These are phyloP conservation scores for Pyricularia pennisetigena DNA, from an alignment of 2,329 filamentous ascomycete species.

Conservation along the genomic window DNA sequence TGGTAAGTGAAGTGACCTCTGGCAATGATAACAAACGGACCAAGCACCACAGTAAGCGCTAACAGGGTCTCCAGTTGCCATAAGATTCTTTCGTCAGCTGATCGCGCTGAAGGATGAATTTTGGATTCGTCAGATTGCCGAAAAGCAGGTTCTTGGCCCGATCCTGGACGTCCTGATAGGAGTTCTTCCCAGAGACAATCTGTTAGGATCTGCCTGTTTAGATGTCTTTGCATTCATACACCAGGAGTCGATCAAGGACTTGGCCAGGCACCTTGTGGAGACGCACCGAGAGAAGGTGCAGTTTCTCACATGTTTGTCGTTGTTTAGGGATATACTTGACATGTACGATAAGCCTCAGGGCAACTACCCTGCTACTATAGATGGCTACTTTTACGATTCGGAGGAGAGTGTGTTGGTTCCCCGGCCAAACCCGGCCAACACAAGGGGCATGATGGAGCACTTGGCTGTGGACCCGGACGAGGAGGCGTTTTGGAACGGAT, in stretches of 20 bases:
- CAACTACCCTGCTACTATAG: slow-evolving; percentile 49
- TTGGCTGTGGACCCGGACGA: slow-evolving; percentile 64
- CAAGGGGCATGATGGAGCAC: slow-evolving; percentile 61
- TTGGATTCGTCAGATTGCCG: slow-evolving; percentile 75
- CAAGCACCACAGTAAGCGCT: neutral
- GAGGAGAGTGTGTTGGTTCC: slow-evolving; percentile 41
- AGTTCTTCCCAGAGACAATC: slow-evolving; percentile 84
- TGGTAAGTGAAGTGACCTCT: slow-evolving; percentile 40
- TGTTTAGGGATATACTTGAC: slow-evolving; percentile 66
- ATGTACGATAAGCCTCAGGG: slow-evolving; percentile 73
- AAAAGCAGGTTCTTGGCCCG: slow-evolving; percentile 72
- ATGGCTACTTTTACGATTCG: slow-evolving; percentile 60
- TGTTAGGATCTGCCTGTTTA: slow-evolving; percentile 86
- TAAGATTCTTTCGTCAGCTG: slow-evolving; percentile 88
- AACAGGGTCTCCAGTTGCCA: slow-evolving; percentile 47
- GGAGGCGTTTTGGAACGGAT: slow-evolving; percentile 89
- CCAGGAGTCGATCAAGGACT: slow-evolving; percentile 67
- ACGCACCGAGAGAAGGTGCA: slow-evolving; percentile 72
- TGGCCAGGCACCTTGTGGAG: slow-evolving; percentile 76
- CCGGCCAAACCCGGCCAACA: slow-evolving; percentile 24
- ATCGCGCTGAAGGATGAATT: slow-evolving; percentile 83
- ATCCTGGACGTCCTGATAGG: slow-evolving; percentile 76
- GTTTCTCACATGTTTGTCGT: slow-evolving; percentile 71
- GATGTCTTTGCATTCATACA: slow-evolving; percentile 91
- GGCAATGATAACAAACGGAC: neutral